Conservation (phyloP, 1,284 basidiomycete genomes). For the Cryptococcus sp. region DNA sequence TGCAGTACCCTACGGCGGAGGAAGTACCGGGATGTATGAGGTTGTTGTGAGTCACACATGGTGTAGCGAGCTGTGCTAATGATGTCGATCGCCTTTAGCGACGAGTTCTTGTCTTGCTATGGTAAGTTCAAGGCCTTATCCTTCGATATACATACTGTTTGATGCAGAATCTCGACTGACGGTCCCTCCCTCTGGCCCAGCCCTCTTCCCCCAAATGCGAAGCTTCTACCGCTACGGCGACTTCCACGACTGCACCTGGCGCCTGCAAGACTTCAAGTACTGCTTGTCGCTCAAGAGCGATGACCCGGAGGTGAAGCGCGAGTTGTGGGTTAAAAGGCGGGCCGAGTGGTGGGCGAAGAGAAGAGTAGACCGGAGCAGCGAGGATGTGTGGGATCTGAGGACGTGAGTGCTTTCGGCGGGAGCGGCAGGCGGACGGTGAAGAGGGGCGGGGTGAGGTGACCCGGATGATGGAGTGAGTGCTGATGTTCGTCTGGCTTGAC, state of each 20-base stretch:
- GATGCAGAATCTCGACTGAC: background rate
- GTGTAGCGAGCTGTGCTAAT: background rate
- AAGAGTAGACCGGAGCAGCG: slow-evolving; percentile 71
- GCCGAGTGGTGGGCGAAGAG: slow-evolving; percentile 89
- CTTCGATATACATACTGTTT: background rate
- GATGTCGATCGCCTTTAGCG: slow-evolving; percentile 40
- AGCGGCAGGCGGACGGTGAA: background rate
- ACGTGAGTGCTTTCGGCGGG: slow-evolving; percentile 55
- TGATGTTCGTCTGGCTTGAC: background rate
- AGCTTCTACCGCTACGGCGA: slow-evolving; percentile 83
- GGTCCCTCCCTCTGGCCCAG: slow-evolving; percentile 50
- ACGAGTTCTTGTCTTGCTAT: slow-evolving; percentile 74
- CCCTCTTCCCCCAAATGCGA: slow-evolving; percentile 74
- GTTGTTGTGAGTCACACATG: slow-evolving; percentile 54
- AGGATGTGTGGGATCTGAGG: slow-evolving; percentile 89
- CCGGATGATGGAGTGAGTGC: background rate
- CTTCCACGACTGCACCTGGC: slow-evolving; percentile 69
- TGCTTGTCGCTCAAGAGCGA: slow-evolving; percentile 81
- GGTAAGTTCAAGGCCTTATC: slow-evolving; percentile 50
- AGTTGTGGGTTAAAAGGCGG: slow-evolving; percentile 76
- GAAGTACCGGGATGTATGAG: slow-evolving; percentile 76
- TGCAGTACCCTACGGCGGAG: slow-evolving; percentile 62
- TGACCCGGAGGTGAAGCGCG: slow-evolving; percentile 69
- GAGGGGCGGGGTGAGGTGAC: background rate
- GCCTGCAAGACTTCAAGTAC: slow-evolving; percentile 92